Evolutionary conservation across 208 protist species (phyloP).

Genomic region (Angomonas desouzai): DNA sequence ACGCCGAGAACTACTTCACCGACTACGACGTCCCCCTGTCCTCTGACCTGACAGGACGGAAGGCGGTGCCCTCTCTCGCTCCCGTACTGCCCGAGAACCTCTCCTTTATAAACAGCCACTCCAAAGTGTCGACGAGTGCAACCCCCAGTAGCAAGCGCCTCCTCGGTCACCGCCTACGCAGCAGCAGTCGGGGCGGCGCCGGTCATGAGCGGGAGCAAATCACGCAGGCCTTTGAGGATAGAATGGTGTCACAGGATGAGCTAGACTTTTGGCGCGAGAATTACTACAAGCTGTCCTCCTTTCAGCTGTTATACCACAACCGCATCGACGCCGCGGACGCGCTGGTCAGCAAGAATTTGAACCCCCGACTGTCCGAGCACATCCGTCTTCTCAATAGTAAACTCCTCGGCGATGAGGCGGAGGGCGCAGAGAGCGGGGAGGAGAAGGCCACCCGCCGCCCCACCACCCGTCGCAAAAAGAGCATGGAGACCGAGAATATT

Average conservation of each 20-base stretch:
- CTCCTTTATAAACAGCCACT: constrained; percentile 19
- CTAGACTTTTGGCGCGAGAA: constrained; percentile 76
- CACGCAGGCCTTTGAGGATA: constrained; percentile 9
- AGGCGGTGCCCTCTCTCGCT: neutral
- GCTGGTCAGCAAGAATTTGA: constrained; percentile 15
- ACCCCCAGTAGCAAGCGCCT: neutral
- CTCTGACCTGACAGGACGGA: neutral
- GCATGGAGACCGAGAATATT: constrained; percentile 14
- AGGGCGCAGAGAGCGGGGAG: constrained; percentile 10
- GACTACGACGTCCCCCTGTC: constrained; percentile 5
- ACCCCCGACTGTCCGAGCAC: constrained; percentile 32
- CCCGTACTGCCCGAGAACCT: constrained; percentile 24
- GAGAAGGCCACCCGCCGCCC: neutral
- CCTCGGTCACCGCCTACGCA: constrained; percentile 8
- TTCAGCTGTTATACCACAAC: constrained; percentile 67
- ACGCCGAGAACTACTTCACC: constrained; percentile 53
- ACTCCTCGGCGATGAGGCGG: constrained; percentile 20
- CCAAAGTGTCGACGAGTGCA: neutral
- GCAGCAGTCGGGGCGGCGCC: neutral
- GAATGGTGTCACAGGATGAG: constrained; percentile 56
- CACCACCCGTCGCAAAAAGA: neutral
- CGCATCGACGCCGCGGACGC: constrained; percentile 58
- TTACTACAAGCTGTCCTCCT: constrained; percentile 64
- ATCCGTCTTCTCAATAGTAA: constrained; percentile 29
- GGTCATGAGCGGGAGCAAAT: neutral